Conservation (phyloP, 73 alveolate genomes). For the Durusdinium trenchii region DNA sequence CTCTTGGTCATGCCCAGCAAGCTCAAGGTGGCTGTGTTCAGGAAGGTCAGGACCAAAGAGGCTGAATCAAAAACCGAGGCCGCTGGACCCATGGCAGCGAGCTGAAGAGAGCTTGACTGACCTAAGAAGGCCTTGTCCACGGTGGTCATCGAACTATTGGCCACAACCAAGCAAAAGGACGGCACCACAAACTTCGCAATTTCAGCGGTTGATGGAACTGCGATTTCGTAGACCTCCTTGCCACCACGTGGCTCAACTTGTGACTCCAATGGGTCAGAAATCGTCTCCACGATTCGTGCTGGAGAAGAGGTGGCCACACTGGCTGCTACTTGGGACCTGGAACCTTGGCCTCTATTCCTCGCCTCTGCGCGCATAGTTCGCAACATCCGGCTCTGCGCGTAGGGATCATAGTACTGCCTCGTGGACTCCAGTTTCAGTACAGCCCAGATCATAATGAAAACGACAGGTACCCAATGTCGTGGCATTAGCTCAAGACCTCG, state of each 20-base stretch:
- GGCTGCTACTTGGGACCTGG: constrained; percentile 21
- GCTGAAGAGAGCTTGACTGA: constrained; percentile 65
- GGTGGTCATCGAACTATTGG: constrained; percentile 83
- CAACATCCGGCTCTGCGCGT: constrained; percentile 77
- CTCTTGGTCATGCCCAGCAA: constrained; percentile 53
- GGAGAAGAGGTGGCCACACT: constrained; percentile 16
- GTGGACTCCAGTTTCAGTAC: constrained; percentile 58
- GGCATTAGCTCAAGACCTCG: constrained; percentile 17
- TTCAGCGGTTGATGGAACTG: constrained; percentile 29
- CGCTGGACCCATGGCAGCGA: constrained; percentile 92
- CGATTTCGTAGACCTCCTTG: not conserved
- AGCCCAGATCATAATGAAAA: constrained; percentile 25
- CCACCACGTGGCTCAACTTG: not conserved
- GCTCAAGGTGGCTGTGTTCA: constrained; percentile 84
- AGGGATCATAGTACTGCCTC: constrained; percentile 83
- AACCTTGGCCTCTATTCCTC: not conserved
- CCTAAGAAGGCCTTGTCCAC: constrained; percentile 94
- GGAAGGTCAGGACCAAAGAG: constrained; percentile 72
- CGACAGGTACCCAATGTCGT: constrained; percentile 42
- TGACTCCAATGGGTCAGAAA: not conserved
- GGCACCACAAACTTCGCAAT: constrained; percentile 68
- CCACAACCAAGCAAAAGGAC: constrained; percentile 54
- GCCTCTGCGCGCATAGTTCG: constrained; percentile 50
- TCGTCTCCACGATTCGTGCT: constrained; percentile 28
- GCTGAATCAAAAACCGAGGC: constrained; percentile 64